These are phyloP conservation scores for Euclidium syriacum DNA, from an alignment of 345 rosid genomes.

Conservation along the genomic window DNA sequence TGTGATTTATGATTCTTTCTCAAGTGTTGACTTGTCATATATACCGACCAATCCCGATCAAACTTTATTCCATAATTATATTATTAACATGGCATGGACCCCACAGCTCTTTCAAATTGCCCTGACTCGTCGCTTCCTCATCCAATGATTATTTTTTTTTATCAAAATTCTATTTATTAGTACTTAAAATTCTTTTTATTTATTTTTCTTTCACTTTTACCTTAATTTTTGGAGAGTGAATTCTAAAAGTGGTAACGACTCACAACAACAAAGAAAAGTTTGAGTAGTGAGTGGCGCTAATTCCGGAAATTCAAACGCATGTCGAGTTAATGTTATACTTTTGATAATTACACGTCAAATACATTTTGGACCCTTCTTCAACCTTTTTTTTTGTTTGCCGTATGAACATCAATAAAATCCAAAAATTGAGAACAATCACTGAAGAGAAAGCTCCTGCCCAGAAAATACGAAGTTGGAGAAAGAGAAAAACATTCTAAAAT, in stretches of 20 bases:
- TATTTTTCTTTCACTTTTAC: not conserved
- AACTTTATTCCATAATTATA: slow-evolving; percentile 7
- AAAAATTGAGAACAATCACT: slow-evolving; percentile 13
- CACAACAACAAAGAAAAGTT: not conserved
- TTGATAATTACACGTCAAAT: slow-evolving; percentile 18
- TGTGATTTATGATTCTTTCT: not conserved
- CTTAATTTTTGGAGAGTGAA: slow-evolving; percentile 18
- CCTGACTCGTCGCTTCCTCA: slow-evolving; percentile 15
- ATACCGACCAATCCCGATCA: slow-evolving; percentile 15
- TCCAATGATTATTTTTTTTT: slow-evolving; percentile 9
- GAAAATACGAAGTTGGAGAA: not conserved
- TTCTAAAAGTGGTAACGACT: not conserved
- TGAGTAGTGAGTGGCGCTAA: slow-evolving; percentile 19
- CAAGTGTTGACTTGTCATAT: slow-evolving; percentile 15
- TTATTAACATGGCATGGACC: slow-evolving; percentile 12
- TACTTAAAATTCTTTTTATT: not conserved
- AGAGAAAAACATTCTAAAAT: not conserved
- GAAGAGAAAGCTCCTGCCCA: not conserved
- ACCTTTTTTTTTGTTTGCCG: not conserved
- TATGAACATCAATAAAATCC: not conserved
- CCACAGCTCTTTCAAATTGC: slow-evolving; percentile 12
- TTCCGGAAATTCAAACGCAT: slow-evolving; percentile 20
- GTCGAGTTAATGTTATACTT: slow-evolving; percentile 9
- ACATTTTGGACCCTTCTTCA: slow-evolving; percentile 14
- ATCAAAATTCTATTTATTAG: not conserved